Evolutionary conservation across 129 eudicot species (phyloP), one percentile per base, ranked within the genome.

Genomic region (Lonicera japonica): DNA sequence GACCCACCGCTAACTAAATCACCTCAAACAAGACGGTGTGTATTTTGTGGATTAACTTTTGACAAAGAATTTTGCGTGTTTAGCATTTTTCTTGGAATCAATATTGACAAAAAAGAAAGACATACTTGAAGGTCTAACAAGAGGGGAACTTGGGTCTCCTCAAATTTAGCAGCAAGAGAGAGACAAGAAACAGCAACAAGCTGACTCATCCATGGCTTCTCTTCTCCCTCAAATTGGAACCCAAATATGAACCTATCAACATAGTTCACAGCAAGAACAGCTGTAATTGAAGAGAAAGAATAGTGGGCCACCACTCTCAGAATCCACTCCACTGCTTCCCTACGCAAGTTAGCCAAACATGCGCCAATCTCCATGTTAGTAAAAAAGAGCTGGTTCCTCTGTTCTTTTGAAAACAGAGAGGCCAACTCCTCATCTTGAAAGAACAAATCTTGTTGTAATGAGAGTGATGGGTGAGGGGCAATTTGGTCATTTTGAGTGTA

Each of bases 111-210:
- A 29, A 29, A 10, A 43, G 9, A 23, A 0, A 20, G 1, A 69
- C 86, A 72, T 81, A 89, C 97, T 72, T 89, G 97, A 64, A 89
- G 78, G 73, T 89, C 91, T 56, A 85, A 47, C 29, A 86, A 86
- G 22, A 86, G 80, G 19, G 95, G 97, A 36, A 89, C 97, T 55
- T 83, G 73, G 51, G 88, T 79, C 57, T 89, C 97, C 55, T 89
- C 97, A 63, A 89, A 85, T 76, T 89, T 89, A 25, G 97, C 97
- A 70, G 97, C 97, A 34, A 89, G 70, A 12, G 97, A 86, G 1
- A 89, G 73, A 56, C 95, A 89, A 53, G 91, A 74, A 63, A 89
- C 97, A 71, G 86, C 79, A 70, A 77, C 82, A 54, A 89, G 84
- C 51, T 89, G 97, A 19, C 71, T 71, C 86, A 83, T 78, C 97